These are phyloP conservation scores for Sparassis latifolia DNA, from an alignment of 1,284 basidiomycete genomes.

Conservation along the genomic window DNA sequence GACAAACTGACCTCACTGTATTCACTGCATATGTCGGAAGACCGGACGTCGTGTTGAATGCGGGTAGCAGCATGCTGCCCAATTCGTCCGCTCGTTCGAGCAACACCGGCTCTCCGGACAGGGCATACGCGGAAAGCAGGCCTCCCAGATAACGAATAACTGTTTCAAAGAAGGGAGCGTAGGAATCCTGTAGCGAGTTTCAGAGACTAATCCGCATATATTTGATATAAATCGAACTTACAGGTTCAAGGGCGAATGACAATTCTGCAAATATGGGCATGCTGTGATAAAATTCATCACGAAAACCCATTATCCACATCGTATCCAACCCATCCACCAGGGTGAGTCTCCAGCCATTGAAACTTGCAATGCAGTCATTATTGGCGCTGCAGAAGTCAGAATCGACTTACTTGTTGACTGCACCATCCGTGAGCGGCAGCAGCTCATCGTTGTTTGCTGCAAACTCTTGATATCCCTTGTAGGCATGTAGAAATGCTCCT, in stretches of 20 bases:
- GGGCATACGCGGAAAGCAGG: slow-evolving; percentile 57
- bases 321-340: slow-evolving; percentile 74
- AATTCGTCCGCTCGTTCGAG: slow-evolving; percentile 45
- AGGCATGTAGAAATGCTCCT: slow-evolving; percentile 56
- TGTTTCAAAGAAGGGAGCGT: slow-evolving; percentile 59
- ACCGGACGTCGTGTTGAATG: slow-evolving; percentile 41
- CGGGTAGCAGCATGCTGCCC: slow-evolving; percentile 39
- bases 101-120: slow-evolving; percentile 45
- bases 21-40: slow-evolving; percentile 43
- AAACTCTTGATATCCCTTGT: slow-evolving; percentile 49
- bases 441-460: slow-evolving; percentile 59
- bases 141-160: slow-evolving; percentile 67
- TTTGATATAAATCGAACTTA: slow-evolving; percentile 7
- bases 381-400: no score
- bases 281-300: slow-evolving; percentile 63
- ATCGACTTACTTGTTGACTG: slow-evolving; percentile 44
- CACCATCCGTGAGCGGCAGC: slow-evolving; percentile 39
- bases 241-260: slow-evolving; percentile 43
- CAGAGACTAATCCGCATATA: no score
- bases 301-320: slow-evolving; percentile 63
- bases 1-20: slow-evolving; percentile 26
- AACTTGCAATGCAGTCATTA: slow-evolving; percentile 26
- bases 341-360: slow-evolving; percentile 76
- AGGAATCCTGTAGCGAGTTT: slow-evolving; percentile 16
- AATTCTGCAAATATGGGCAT: slow-evolving; percentile 54